phyloP scores from a whole-genome alignment of 2,329 filamentous ascomycete genomes.

The Dendryphion nanum region DNA sequence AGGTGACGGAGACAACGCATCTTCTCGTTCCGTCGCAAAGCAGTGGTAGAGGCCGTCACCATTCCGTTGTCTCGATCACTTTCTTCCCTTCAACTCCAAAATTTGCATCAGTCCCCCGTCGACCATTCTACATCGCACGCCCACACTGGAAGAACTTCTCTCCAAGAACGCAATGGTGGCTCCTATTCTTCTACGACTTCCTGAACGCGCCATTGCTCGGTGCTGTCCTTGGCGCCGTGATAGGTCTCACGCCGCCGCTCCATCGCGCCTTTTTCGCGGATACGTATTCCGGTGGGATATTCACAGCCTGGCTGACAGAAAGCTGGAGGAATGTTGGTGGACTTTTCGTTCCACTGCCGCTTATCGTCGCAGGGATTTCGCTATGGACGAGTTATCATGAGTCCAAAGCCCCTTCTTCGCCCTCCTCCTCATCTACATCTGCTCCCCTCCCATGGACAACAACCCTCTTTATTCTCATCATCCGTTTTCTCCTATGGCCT shows the following conservation, averaged over 20 bases:
- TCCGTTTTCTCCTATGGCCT: slow-evolving; percentile 30
- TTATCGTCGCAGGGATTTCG: slow-evolving; percentile 28
- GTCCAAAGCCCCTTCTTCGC: neutral
- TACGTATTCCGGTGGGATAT: slow-evolving; percentile 24
- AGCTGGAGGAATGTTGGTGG: slow-evolving; percentile 26
- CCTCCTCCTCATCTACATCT: neutral
- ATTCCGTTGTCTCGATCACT: slow-evolving; percentile 20
- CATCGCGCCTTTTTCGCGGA: slow-evolving; percentile 26
- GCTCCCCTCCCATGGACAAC: slow-evolving; percentile 14
- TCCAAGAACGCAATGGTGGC: slow-evolving; percentile 25
- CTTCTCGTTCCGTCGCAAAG: neutral
- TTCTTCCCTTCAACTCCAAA: slow-evolving; percentile 32
- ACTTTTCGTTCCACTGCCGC: slow-evolving; percentile 27
- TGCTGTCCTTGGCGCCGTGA: slow-evolving; percentile 23
- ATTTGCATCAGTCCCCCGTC: slow-evolving; percentile 19
- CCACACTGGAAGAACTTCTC: slow-evolving; percentile 21
- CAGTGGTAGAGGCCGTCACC: slow-evolving; percentile 9
- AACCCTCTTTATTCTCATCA: slow-evolving; percentile 21
- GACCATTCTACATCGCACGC: slow-evolving; percentile 24
- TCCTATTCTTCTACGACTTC: slow-evolving; percentile 32
- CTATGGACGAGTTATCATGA: slow-evolving; percentile 22
- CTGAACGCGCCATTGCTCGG: slow-evolving; percentile 30
- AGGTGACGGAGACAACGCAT: slow-evolving; percentile 1
- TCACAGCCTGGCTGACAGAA: slow-evolving; percentile 30
- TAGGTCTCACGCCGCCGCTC: slow-evolving; percentile 23